Percentiles rank a stretch among this genome's conserved stretches.
phyloP scores from a whole-genome alignment of 1,284 basidiomycete genomes.

The Malassezia pachydermatis region DNA sequence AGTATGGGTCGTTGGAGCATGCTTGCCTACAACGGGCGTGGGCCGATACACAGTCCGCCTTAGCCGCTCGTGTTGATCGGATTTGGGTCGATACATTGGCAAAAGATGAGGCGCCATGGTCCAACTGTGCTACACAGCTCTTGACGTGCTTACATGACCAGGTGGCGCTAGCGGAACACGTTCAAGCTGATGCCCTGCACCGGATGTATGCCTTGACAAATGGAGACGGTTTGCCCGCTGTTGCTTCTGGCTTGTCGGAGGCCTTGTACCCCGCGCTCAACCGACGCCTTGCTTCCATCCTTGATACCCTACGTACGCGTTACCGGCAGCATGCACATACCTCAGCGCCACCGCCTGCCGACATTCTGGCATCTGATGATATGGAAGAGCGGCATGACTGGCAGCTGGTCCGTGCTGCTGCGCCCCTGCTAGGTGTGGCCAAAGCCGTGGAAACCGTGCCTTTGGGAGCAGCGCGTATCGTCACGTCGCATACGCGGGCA shows the following conservation, averaged over 20 bases:
- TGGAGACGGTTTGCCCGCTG: not conserved
- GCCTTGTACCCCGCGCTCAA: not conserved
- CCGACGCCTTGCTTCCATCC: constrained; percentile 1
- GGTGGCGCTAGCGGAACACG: not conserved
- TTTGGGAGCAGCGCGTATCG: too few species aligned
- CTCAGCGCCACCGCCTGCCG: not conserved
- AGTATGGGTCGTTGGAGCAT: constrained; percentile 2
- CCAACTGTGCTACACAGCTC: not conserved
- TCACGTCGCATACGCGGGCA: too few species aligned
- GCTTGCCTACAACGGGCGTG: not conserved
- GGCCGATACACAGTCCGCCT: not conserved
- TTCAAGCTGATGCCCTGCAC: not conserved
- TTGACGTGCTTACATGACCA: constrained; percentile 3
- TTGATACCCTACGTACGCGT: constrained; percentile 6
- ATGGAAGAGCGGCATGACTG: constrained; percentile 16
- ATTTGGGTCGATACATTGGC: constrained; percentile 3
- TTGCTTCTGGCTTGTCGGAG: not conserved
- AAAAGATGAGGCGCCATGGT: constrained; percentile 4
- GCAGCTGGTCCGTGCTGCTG: constrained; percentile 13
- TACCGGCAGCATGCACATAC: constrained; percentile 1
- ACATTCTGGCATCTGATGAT: not conserved
- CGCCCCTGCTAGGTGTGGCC: constrained; percentile 3
- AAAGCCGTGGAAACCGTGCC: too few species aligned
- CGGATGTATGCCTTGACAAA: constrained; percentile 1
- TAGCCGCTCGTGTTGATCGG: constrained; percentile 10